phyloP scores from a whole-genome alignment of 345 rosid species.

The Raphanus sativus region DNA sequence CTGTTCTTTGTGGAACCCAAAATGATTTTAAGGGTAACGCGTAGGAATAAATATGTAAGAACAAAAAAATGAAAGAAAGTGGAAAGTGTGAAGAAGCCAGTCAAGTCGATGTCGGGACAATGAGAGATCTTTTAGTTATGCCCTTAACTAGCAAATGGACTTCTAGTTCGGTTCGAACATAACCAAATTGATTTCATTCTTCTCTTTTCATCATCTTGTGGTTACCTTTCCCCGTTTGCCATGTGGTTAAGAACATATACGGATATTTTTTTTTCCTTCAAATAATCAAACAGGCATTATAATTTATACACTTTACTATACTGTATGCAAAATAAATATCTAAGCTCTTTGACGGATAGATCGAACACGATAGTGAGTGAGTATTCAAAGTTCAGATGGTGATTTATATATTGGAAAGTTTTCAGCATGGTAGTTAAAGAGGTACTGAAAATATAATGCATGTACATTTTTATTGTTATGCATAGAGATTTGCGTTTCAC shows the following conservation, averaged over 20 bases:
- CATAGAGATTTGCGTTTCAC: neutral
- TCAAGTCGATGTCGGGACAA: constrained; percentile 25
- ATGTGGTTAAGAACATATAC: neutral
- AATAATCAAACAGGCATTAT: neutral
- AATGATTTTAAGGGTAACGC: neutral
- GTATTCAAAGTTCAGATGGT: neutral
- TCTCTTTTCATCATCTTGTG: constrained; percentile 16
- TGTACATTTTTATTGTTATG: neutral
- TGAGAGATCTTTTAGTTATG: constrained; percentile 15
- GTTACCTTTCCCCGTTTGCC: constrained; percentile 1
- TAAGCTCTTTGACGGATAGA: neutral
- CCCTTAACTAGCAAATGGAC: constrained; percentile 7
- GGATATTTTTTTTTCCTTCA: neutral
- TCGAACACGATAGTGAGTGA: neutral
- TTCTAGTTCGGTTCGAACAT: constrained; percentile 28
- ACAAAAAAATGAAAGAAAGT: neutral
- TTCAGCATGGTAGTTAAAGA: neutral
- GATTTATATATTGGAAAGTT: neutral
- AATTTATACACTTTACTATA: neutral
- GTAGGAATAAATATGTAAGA: constrained; percentile 1
- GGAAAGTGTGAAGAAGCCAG: constrained; percentile 20
- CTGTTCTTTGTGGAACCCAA: neutral
- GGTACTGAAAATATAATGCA: too few relatives aligned
- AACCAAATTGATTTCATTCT: constrained; percentile 20
- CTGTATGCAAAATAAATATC: neutral